These are phyloP conservation scores for Sporisorium exsertum DNA, from an alignment of 1,284 basidiomycete genomes.

Conservation along the genomic window DNA sequence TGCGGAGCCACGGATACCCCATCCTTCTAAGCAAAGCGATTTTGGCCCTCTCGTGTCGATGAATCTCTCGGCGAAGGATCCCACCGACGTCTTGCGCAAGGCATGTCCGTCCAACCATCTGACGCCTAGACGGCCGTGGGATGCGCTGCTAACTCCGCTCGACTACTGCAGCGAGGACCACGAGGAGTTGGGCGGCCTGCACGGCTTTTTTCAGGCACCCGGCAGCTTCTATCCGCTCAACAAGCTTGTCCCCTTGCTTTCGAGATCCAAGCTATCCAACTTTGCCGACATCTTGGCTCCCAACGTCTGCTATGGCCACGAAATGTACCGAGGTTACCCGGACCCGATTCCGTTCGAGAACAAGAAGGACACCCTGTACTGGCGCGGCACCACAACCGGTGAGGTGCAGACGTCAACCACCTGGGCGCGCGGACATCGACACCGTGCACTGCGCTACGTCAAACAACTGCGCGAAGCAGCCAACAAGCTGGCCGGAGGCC, in stretches of 20 bases:
- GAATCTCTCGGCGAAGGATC: conserved; percentile 2
- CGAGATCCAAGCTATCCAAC: conserved; percentile 37
- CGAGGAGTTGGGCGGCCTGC: conserved; percentile 11
- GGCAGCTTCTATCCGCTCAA: conserved; percentile 23
- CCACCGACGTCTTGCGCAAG: conserved; percentile 10
- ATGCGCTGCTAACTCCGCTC: conserved; percentile 18
- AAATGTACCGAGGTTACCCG: conserved; percentile 15
- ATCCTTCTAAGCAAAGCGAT: background rate
- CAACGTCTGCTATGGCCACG: conserved; percentile 32
- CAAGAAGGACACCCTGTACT: conserved; percentile 32
- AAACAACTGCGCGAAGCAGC: conserved; percentile 44
- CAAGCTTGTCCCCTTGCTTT: conserved; percentile 34
- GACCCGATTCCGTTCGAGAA: conserved; percentile 24
- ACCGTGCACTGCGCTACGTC: conserved; percentile 36
- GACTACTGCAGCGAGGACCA: conserved; percentile 31
- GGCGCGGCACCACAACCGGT: conserved; percentile 35
- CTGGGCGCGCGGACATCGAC: conserved; percentile 40
- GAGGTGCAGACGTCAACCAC: conserved; percentile 14
- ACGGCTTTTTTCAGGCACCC: conserved; percentile 38
- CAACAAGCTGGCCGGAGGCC: conserved; percentile 20
- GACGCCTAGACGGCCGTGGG: conserved; percentile 13
- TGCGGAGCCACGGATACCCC: conserved; percentile 29
- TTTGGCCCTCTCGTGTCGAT: background rate
- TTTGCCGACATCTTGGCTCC: conserved; percentile 41
- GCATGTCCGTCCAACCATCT: conserved; percentile 37